A percentile compares a stretch with the other conserved stretches of the same genome.
phyloP scores from a whole-genome alignment of 2,329 filamentous ascomycete genomes.

The Microdochium bolleyi region DNA sequence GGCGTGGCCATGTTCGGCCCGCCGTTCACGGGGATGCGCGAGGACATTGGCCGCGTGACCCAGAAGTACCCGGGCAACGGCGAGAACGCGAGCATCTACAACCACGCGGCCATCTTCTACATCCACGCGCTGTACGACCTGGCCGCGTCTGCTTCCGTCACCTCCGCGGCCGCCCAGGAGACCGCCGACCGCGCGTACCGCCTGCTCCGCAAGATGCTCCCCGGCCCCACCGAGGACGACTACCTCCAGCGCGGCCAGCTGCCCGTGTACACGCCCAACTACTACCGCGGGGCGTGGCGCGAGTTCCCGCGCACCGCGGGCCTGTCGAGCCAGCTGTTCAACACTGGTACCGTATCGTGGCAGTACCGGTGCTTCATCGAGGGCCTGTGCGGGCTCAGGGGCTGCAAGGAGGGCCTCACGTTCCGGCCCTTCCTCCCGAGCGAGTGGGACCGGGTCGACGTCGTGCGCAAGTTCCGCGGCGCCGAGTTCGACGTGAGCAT shows the following conservation, averaged over 20 bases:
- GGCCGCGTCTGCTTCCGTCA: not conserved
- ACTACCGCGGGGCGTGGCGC: constrained; percentile 44
- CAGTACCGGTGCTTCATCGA: constrained; percentile 47
- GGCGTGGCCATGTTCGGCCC: constrained; percentile 49
- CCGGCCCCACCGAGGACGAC: constrained; percentile 41
- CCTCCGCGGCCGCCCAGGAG: constrained; percentile 23
- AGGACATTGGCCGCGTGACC: constrained; percentile 50
- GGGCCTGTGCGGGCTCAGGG: constrained; percentile 44
- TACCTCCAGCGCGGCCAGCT: constrained; percentile 45
- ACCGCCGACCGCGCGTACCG: constrained; percentile 41
- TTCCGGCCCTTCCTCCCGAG: constrained; percentile 43
- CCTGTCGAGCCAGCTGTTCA: constrained; percentile 48
- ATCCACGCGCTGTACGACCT: constrained; percentile 40
- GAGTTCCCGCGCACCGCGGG: constrained; percentile 43
- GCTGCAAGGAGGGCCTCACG: constrained; percentile 35
- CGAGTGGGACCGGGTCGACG: constrained; percentile 38
- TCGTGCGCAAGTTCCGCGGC: constrained; percentile 38
- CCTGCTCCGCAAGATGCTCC: constrained; percentile 44
- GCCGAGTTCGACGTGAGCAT: constrained; percentile 40
- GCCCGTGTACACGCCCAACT: constrained; percentile 50
- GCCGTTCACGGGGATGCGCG: constrained; percentile 45
- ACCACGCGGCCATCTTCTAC: constrained; percentile 48
- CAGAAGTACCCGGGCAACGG: constrained; percentile 49
- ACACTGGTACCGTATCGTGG: constrained; percentile 51
- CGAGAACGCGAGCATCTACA: constrained; percentile 52